phyloP scores from a whole-genome alignment of 441 rosid genomes.

The Adansonia gregorii region DNA sequence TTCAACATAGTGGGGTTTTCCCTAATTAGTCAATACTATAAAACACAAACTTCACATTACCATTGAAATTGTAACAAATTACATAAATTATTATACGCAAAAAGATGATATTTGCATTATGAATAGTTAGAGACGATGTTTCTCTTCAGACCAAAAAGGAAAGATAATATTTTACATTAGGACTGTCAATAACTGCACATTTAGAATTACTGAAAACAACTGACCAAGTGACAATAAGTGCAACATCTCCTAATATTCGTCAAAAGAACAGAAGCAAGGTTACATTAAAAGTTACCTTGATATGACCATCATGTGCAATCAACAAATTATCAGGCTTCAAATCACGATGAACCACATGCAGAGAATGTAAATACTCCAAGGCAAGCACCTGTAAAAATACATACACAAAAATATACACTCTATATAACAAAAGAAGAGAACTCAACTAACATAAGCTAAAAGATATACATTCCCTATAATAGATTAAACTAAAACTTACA shows the following conservation, averaged over 20 bases:
- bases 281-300: slow-evolving; percentile 66
- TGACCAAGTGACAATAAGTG: neutral
- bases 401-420: neutral
- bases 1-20: neutral
- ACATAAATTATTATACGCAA: neutral
- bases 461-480: neutral
- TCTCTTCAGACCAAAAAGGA: neutral
- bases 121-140: neutral
- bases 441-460: slow-evolving; percentile 16
- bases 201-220: neutral
- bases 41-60: neutral
- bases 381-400: slow-evolving; percentile 22
- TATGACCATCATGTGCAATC: slow-evolving; percentile 99
- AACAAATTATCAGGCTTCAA: slow-evolving; percentile 98
- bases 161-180: neutral
- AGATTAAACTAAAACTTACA: slow-evolving; percentile 53
- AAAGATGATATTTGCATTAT: neutral
- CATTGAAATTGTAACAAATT: neutral
- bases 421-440: neutral
- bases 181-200: neutral
- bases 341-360: slow-evolving; percentile 98
- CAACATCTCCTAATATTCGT: neutral
- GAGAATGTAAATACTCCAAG: slow-evolving; percentile 38
- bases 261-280: slow-evolving; percentile 12
- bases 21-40: neutral